Conservation (phyloP, 306 rosid species). For the Crotalaria pallida region DNA sequence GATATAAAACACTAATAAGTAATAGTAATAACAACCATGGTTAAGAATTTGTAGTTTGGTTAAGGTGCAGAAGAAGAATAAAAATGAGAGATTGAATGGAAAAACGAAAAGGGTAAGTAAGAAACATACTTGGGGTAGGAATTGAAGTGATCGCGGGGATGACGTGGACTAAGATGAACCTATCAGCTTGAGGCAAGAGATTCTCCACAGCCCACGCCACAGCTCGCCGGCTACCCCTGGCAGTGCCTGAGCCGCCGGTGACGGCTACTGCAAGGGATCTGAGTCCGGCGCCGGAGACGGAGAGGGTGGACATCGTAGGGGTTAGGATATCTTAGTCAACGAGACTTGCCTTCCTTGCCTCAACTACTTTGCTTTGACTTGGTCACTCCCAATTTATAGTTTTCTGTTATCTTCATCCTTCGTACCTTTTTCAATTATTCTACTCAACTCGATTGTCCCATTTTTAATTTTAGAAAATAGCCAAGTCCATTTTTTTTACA, state of each 20-base stretch:
- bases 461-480: no score
- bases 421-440: no score
- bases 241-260: constrained; percentile 40
- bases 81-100: neutral
- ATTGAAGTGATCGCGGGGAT: constrained; percentile 68
- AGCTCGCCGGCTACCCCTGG: constrained; percentile 71
- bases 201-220: constrained; percentile 74
- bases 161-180: constrained; percentile 79
- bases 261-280: constrained; percentile 78
- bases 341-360: neutral
- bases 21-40: neutral
- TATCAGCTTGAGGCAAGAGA: constrained; percentile 60
- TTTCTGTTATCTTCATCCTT: neutral
- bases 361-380: neutral
- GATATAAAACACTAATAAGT: no score
- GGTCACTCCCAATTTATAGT: neutral
- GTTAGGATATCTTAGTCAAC: neutral
- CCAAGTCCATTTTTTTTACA: no score
- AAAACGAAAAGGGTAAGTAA: neutral
- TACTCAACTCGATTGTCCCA: no score
- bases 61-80: neutral
- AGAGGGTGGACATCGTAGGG: neutral
- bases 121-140: constrained; percentile 59
- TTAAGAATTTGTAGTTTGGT: neutral
- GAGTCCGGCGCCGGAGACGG: constrained; percentile 8